Base-by-base conservation (phyloP, 2,329 filamentous ascomycete genomes). In the Cordyceps javanica region DNA sequence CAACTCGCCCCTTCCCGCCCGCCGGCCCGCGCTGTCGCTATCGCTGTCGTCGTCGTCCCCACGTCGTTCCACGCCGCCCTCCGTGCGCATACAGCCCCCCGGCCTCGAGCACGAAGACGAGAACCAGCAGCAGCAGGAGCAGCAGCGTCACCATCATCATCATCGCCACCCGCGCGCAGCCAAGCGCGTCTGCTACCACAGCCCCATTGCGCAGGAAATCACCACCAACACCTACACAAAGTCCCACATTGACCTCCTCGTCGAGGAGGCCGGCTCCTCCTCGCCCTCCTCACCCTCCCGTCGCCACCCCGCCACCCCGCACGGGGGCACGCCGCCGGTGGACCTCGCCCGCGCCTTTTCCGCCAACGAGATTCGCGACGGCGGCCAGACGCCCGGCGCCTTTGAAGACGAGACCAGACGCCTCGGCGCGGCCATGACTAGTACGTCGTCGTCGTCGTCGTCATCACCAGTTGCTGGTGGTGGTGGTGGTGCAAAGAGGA, bases 161-260 rank as follows among this genome's bases (percentile, higher is more conserved):
- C n/a, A n/a, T n/a, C n/a, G n/a, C n/a, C n/a, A n/a, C n/a, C n/a
- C n/a, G n/a, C 80, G 77, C 62, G 78, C 78, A 1, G 75, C 77
- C 13, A 77, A 80, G 60, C 77, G 78, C 52, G 84, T 87, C 2
- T 81, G 80, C 42, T 87, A 87, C 67, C 79, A 85, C 65, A 82
- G 78, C 60, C 84, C 84, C 0, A 69, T 87, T 36, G 82, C 80
- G 16, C 82, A 86, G 68, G 85, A 83, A 25, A 87, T 87, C 63
- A 81, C 76, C 16, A 87, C 81, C 9, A 82, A 81, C 67, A 80
- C 74, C 65, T 87, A 87, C 68, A 80, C 77, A 28, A 81, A 75
- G 58, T 86, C 83, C 1, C 84, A 87, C 66, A 82, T 86, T 59
- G 84, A 87, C 63, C 74, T 87, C 34, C 75, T 87, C 2, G 71